phyloP scores from a whole-genome alignment of 768 basidiomycete genomes.

The Sporobolomyces roseus region DNA sequence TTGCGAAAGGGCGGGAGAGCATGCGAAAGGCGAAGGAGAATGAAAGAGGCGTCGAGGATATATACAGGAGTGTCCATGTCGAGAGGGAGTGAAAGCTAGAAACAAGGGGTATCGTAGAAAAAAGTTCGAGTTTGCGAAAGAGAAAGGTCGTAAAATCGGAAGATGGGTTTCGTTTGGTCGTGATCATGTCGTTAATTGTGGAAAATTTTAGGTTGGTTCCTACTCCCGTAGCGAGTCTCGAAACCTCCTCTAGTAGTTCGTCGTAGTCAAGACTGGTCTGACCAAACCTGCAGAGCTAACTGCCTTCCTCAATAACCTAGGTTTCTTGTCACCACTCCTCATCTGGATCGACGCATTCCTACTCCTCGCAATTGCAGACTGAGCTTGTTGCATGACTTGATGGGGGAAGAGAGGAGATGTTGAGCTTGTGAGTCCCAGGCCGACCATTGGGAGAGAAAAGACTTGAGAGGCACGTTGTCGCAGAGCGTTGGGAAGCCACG shows the following conservation, averaged over 20 bases:
- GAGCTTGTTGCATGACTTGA: background rate
- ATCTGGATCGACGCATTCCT: background rate
- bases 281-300: constrained; percentile 14
- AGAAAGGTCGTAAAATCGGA: background rate
- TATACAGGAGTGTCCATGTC: too few relatives aligned
- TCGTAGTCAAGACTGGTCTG: constrained; percentile 7
- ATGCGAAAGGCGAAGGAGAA: background rate
- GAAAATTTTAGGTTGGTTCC: too few relatives aligned
- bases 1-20: background rate
- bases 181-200: too few relatives aligned
- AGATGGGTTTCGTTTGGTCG: too few relatives aligned
- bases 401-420: background rate
- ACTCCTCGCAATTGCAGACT: background rate
- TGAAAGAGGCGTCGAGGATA: background rate
- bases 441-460: background rate
- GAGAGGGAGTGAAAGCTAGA: background rate
- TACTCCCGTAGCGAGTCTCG: too few relatives aligned
- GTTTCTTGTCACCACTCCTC: background rate
- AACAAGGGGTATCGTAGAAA: background rate
- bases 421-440: background rate
- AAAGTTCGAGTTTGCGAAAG: background rate
- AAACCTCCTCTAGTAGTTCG: too few relatives aligned
- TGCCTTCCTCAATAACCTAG: constrained; percentile 17
- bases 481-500: background rate
- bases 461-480: constrained; percentile 17